These are phyloP conservation scores for Inga leiocalycina DNA, from an alignment of 306 rosid species.

Conservation along the genomic window DNA sequence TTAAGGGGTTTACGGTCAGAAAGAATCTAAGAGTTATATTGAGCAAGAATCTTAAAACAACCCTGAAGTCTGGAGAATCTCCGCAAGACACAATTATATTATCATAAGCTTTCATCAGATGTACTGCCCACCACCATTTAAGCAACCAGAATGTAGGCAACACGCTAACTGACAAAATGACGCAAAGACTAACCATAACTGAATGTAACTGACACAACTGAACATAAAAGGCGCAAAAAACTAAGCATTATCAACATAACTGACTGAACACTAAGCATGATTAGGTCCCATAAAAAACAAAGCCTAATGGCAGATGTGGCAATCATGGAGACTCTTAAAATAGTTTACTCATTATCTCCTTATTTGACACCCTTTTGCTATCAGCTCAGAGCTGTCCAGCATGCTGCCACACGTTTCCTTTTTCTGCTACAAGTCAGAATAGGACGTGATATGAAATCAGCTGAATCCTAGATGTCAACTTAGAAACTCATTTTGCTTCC, in stretches of 20 bases:
- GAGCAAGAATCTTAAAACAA: neutral
- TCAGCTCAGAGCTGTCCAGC: neutral
- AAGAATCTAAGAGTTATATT: neutral
- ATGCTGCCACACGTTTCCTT: neutral
- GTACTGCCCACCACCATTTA: neutral
- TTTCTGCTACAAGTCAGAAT: no score
- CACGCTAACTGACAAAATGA: neutral
- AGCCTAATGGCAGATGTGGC: neutral
- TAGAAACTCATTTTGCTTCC: neutral
- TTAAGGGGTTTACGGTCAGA: neutral
- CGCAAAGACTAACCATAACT: neutral
- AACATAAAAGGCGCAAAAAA: neutral
- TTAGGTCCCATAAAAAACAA: neutral
- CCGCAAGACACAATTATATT: neutral
- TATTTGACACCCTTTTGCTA: neutral
- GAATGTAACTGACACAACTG: neutral
- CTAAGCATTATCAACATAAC: neutral
- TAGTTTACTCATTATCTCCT: neutral
- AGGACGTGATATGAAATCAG: no score
- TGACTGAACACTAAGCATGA: neutral
- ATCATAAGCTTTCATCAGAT: neutral
- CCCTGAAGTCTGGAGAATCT: neutral
- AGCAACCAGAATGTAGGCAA: neutral
- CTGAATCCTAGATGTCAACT: neutral
- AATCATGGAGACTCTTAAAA: neutral